Conservation (phyloP, 257 asterid genomes). For the Fraxinus anomala region DNA sequence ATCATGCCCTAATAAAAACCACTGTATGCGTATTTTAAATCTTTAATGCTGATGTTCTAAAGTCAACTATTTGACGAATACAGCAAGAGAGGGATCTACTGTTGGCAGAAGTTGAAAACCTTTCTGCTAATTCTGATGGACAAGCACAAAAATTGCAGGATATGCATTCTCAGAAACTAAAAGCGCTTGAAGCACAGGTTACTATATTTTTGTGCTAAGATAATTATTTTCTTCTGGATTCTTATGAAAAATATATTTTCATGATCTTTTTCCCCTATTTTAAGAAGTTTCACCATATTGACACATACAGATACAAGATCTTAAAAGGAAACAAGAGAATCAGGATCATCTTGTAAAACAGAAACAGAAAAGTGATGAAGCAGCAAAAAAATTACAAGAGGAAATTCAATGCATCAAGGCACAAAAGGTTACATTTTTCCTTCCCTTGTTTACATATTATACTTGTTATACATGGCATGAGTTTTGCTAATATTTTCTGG, state of each 20-base stretch:
- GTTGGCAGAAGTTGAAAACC: conserved; percentile 89
- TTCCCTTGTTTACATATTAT: conserved; percentile 15
- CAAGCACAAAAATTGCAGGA: conserved; percentile 86
- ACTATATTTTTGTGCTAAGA: conserved; percentile 5
- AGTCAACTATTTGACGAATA: conserved; percentile 24
- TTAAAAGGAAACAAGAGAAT: conserved; percentile 58
- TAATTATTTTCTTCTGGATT: not conserved
- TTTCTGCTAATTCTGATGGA: conserved; percentile 86
- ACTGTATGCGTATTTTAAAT: not conserved
- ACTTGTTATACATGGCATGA: conserved; percentile 23
- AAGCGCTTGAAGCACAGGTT: conserved; percentile 91
- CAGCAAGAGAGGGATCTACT: conserved; percentile 85
- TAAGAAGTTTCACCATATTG: conserved; percentile 5
- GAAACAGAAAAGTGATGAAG: conserved; percentile 63
- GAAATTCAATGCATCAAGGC: conserved; percentile 61
- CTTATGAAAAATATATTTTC: conserved; percentile 9
- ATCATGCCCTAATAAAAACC: not conserved
- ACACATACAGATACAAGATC: conserved; percentile 78
- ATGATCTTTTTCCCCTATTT: conserved; percentile 2
- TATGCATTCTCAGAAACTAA: conserved; percentile 79
- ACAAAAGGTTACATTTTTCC: conserved; percentile 52
- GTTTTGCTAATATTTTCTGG: conserved; percentile 26
- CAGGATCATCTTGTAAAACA: conserved; percentile 61
- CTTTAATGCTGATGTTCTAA: conserved; percentile 27
- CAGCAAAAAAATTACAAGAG: conserved; percentile 55